These are phyloP conservation scores for Purshia tridentata DNA, from an alignment of 306 rosid genomes.

Conservation along the genomic window DNA sequence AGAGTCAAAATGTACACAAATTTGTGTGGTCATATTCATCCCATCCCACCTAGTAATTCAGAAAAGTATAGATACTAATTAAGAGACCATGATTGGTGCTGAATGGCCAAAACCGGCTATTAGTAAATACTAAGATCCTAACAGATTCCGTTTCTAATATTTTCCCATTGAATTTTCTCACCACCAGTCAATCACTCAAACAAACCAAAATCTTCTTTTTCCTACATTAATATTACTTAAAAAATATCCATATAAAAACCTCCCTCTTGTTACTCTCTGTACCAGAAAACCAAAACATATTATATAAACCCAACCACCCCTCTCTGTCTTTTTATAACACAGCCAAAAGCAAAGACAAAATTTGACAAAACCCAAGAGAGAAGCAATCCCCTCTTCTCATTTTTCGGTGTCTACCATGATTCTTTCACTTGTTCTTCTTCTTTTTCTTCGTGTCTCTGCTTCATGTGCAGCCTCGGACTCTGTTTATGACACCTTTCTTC, in stretches of 20 bases:
- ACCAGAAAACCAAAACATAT: too few species aligned
- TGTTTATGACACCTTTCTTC: constrained; percentile 41
- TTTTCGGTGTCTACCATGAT: not conserved
- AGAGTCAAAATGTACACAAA: too few species aligned
- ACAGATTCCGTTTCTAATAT: not conserved
- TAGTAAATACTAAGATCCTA: too few species aligned
- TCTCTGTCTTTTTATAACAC: not conserved
- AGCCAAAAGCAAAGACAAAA: not conserved
- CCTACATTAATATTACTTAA: too few species aligned
- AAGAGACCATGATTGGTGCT: not conserved
- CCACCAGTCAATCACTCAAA: too few species aligned
- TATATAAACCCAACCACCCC: too few species aligned
- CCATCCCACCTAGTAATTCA: too few species aligned
- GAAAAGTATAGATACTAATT: too few species aligned
- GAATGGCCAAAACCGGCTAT: not conserved
- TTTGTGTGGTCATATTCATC: too few species aligned
- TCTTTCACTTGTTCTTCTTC: constrained; percentile 17
- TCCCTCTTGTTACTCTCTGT: too few species aligned
- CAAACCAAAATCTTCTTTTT: too few species aligned
- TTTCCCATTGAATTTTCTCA: not conserved
- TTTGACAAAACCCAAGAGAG: not conserved
- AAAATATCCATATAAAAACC: too few species aligned
- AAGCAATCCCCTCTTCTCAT: not conserved
- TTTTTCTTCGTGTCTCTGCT: constrained; percentile 26
- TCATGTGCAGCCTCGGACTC: constrained; percentile 42